Conservation (phyloP, 345 rosid species). For the Populus simonii region DNA sequence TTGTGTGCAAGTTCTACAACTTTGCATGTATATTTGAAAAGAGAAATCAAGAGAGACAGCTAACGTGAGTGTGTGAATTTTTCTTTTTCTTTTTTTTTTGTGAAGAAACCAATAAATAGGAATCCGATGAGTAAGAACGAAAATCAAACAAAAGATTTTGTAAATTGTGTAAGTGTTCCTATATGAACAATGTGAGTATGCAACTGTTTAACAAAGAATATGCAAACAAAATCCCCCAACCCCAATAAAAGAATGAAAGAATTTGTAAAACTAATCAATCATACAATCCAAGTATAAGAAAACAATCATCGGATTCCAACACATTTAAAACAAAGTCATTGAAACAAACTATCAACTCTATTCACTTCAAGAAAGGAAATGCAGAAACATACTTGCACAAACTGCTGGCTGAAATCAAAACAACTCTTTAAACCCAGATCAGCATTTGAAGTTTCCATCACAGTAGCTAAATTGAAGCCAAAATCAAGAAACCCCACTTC, state of each 20-base stretch:
- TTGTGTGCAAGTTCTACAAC: constrained; percentile 23
- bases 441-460: constrained; percentile 38
- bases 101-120: constrained; percentile 41
- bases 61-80: constrained; percentile 48
- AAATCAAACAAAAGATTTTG: constrained; percentile 15
- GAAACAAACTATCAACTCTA: constrained; percentile 29
- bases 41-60: constrained; percentile 38
- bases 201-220: constrained; percentile 22
- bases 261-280: constrained; percentile 34
- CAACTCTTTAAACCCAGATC: constrained; percentile 41
- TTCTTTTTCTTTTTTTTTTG: constrained; percentile 2
- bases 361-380: constrained; percentile 29
- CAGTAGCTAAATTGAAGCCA: constrained; percentile 17
- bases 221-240: constrained; percentile 16
- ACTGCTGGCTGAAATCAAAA: constrained; percentile 34
- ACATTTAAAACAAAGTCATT: constrained; percentile 47
- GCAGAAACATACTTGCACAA: constrained; percentile 39
- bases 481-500: constrained; percentile 23
- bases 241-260: constrained; percentile 84
- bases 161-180: constrained; percentile 37
- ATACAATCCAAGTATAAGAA: constrained; percentile 41
- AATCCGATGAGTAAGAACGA: constrained; percentile 64
- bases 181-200: constrained; percentile 27
- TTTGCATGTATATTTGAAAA: constrained; percentile 30
- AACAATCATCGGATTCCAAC: constrained; percentile 96